phyloP scores from a whole-genome alignment of 2,329 filamentous ascomycete species.

The Shiraia bambusicola region DNA sequence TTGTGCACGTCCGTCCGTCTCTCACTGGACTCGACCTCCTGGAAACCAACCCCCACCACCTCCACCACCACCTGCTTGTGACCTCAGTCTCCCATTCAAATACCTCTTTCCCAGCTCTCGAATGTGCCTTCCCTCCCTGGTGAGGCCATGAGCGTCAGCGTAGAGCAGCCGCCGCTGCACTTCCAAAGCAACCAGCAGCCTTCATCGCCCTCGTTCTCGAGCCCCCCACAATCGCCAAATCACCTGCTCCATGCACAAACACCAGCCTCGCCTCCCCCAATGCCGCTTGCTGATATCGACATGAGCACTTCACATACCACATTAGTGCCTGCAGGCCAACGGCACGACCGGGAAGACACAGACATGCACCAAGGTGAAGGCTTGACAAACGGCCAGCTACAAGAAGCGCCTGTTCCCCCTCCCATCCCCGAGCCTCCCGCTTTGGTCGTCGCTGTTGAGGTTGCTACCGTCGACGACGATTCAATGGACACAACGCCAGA shows the following conservation, averaged over 20 bases:
- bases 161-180: conserved; percentile 42
- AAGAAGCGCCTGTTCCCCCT: conserved; percentile 3
- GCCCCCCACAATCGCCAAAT: conserved; percentile 34
- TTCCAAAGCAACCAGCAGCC: conserved; percentile 35
- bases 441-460: conserved; percentile 29
- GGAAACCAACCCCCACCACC: background rate
- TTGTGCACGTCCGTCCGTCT: conserved; percentile 11
- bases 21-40: background rate
- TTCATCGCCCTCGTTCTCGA: conserved; percentile 37
- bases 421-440: conserved; percentile 11
- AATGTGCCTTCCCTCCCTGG: conserved; percentile 11
- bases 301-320: conserved; percentile 40
- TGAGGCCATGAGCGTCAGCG: conserved; percentile 44
- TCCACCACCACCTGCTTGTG: conserved; percentile 3
- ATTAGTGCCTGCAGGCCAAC: conserved; percentile 35
- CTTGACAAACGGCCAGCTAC: conserved; percentile 17
- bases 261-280: conserved; percentile 27
- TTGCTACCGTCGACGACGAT: conserved; percentile 38
- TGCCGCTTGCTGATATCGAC: conserved; percentile 29
- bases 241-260: conserved; percentile 29
- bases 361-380: conserved; percentile 37
- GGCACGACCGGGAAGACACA: conserved; percentile 41
- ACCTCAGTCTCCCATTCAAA: conserved; percentile 1
- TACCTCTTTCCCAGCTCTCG: conserved; percentile 5
- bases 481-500: conserved; percentile 45